Evolutionary conservation across 208 protist species (phyloP), one percentile per base, ranked within the genome.

Genomic region (Crithidia brevicula): DNA sequence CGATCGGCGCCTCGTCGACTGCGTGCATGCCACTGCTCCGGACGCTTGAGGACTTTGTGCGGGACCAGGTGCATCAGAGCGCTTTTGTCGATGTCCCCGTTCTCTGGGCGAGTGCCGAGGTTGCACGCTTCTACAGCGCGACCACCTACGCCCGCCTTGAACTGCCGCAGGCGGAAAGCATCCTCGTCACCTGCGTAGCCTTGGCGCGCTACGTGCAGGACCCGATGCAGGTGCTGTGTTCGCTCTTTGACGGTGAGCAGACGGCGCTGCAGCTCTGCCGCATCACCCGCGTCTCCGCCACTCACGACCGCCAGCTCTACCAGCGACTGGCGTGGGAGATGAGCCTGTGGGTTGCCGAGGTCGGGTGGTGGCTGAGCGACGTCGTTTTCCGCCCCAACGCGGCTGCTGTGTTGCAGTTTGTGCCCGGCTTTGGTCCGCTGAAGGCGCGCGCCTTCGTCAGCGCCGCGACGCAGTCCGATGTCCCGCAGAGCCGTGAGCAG

Each of bases 141-240:
- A 88, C 85, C 27, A 56, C 59, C 27, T 89, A 79, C 63, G 83
- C 85, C 15, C 66, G 81, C 11, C 34, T 64, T 18, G 86, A 92
- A 59, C 65, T 77, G 9, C 79, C 84, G 22, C 50, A 61, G 11
- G 72, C 69, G 7, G 87, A 93, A 40, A 60, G 62, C 42, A 59
- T 85, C 27, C 45, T 76, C 4, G 85, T 86, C 3, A 86, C 76
- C 5, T 69, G 76, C 50, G 50, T 92, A 9, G 79, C 73, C 2
- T 72, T 92, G 20, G 91, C 88, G 15, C 78, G 88, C 16, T 89
- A 84, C 68, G 77, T 91, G 46, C 91, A 93, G 52, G 86, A 96
- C 70, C 91, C 91, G 25, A 69, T 94, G 25, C 68, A 65, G 45
- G 69, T 77, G n/a, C 58, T 93, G 36, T 74, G 72, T 63, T 49